Percentiles rank a stretch among this genome's conserved stretches.
Evolutionary conservation across 345 rosid species (phyloP).

Genomic region (Trapa incisa): DNA sequence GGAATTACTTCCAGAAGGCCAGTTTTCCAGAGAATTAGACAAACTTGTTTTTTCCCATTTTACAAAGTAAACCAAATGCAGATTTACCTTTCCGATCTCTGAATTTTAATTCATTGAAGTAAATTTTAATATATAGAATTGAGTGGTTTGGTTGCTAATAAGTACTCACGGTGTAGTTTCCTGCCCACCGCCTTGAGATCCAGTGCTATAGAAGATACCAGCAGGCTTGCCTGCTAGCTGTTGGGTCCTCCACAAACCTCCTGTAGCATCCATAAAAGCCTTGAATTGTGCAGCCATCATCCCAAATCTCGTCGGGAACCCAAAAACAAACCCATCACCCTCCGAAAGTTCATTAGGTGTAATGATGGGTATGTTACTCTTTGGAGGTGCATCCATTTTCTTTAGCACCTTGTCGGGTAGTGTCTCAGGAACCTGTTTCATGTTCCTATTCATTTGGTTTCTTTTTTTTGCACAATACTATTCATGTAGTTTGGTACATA

Average conservation of each 20-base stretch:
- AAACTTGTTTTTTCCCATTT: background rate
- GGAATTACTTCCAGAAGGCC: background rate
- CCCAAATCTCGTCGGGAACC: conserved; percentile 98
- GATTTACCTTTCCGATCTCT: no score
- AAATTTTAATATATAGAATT: background rate
- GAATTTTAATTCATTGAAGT: background rate
- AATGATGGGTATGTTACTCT: conserved; percentile 67
- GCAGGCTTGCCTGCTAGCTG: conserved; percentile 95
- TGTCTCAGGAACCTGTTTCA: conserved; percentile 72
- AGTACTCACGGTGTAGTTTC: conserved; percentile 86
- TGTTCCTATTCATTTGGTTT: background rate
- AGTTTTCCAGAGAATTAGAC: background rate
- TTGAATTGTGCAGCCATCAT: conserved; percentile 99
- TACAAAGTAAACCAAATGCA: background rate
- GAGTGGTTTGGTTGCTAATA: background rate
- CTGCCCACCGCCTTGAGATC: conserved; percentile 98
- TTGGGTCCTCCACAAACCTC: conserved; percentile 89
- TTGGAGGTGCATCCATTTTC: conserved; percentile 86
- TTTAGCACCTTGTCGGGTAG: conserved; percentile 70
- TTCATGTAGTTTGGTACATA: no score
- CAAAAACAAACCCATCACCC: conserved; percentile 83
- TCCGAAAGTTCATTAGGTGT: conserved; percentile 65
- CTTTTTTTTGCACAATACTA: no score
- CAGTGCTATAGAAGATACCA: conserved; percentile 92
- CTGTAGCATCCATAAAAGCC: conserved; percentile 88